phyloP scores from a whole-genome alignment of 2,329 filamentous ascomycete genomes.

The Trichoderma pleuroti region DNA sequence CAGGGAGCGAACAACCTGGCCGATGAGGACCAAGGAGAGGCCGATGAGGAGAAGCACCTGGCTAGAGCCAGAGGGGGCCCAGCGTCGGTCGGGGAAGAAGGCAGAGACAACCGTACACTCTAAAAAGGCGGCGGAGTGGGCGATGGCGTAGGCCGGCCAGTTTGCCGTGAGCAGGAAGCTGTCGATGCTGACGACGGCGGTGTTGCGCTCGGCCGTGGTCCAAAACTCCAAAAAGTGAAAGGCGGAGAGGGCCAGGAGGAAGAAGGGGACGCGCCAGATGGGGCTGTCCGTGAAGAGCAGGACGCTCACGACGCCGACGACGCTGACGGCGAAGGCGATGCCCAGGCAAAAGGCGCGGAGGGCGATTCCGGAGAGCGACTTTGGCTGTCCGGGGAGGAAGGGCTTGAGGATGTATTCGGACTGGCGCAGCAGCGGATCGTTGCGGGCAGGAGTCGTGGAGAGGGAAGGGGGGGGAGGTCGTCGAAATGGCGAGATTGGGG shows the following conservation, averaged over 20 bases:
- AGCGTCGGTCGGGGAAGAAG: slow-evolving; percentile 50
- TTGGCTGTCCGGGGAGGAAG: slow-evolving; percentile 46
- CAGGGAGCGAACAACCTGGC: slow-evolving; percentile 71
- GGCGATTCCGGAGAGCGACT: slow-evolving; percentile 59
- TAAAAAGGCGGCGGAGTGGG: slow-evolving; percentile 68
- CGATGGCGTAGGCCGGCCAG: slow-evolving; percentile 77
- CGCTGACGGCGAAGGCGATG: slow-evolving; percentile 37
- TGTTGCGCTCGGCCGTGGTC: slow-evolving; percentile 82
- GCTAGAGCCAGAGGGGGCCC: slow-evolving; percentile 44
- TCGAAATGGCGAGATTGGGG: neutral
- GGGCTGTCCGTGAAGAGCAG: slow-evolving; percentile 41
- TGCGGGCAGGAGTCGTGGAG: slow-evolving; percentile 15
- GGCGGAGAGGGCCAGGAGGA: slow-evolving; percentile 63
- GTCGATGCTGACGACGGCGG: slow-evolving; percentile 63
- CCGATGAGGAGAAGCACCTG: slow-evolving; percentile 53
- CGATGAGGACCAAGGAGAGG: slow-evolving; percentile 59
- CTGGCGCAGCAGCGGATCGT: neutral
- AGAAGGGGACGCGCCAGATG: slow-evolving; percentile 63
- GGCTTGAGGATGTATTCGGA: slow-evolving; percentile 27
- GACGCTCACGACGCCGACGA: slow-evolving; percentile 31
- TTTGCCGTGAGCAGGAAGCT: slow-evolving; percentile 85
- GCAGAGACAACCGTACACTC: slow-evolving; percentile 65
- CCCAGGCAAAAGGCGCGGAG: slow-evolving; percentile 56
- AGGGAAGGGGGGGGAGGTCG: slow-evolving; percentile 19
- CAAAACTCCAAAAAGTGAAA: slow-evolving; percentile 98